Base-by-base conservation (phyloP, 345 rosid genomes). In the Melastoma malabathricum region DNA sequence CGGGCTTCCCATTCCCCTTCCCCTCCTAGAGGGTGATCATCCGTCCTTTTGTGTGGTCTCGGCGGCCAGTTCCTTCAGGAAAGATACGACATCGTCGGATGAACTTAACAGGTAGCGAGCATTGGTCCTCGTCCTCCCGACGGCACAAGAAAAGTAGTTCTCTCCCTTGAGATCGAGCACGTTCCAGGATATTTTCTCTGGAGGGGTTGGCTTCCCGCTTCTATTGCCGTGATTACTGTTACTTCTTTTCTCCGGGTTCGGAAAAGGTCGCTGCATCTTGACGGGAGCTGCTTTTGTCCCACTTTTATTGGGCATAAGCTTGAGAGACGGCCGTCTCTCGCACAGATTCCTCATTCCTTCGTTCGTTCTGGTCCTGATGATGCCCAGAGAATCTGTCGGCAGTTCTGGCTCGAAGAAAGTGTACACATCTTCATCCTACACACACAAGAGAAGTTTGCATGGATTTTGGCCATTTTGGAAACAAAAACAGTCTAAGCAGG, bases 91-190 rank as follows among this genome's bases (percentile, higher is more conserved):
- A 15, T 88, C 89, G 18, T 88, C 95, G 0, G 99, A 80, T 5
- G 99, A 83, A 15, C 61, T 68, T 47, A 88, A 75, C 46, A 66
- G 52, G 55, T 83, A 93, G 10, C 99, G 77, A 47, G 99, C 99
- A 59, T 47, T 78, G 13, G 99, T 81, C 1, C 92, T 86, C 5
- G 74, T 69, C 54, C 99, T 78, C 13, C 94, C 95, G 3, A 93
- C 99, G 0, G 99, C 74, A 41, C 97, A 85, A 10, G 99, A 93
- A 76, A 93, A 93, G 70, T 93, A 93, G 65, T 93, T 88, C 49
- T 88, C 97, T 50, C 86, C 89, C 65, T 85, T 93, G 59, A 93
- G 97, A 72, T 93, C 99, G 43, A 93, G 99, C 65, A 93, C 97
- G 43, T 82, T 93, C 94, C 94, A 85, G 8, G 99, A 81, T 29